Base-by-base conservation (phyloP, 305 asterid species). In the Fraxinus floribunda region DNA sequence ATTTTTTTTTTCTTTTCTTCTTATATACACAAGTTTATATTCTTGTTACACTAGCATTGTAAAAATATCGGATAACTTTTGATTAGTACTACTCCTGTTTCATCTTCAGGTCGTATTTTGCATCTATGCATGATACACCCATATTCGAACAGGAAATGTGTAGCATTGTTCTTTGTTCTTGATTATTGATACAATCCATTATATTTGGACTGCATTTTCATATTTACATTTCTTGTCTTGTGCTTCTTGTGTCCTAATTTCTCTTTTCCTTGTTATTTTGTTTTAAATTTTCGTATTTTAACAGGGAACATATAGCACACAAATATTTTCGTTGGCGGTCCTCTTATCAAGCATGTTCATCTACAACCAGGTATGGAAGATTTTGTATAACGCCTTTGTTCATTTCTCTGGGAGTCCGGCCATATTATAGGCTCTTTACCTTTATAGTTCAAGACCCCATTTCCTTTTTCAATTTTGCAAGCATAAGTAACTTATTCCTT, bases 301-400 rank as follows among this genome's bases (percentile, higher is more conserved):
- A 87, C 98, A 96, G 98, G 99, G 99, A 88, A 93, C 97, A 52
- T 96, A 96, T 68, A 96, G 99, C 89, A 92, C 94, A 10, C 99
- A 96, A 83, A 94, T 95, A 0, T 95, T 95, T 82, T 95, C 99
- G 41, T 83, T 95, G 91, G 99, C 99, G 15, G 98, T 95, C 72
- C 98, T 95, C 82, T 82, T 95, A 82, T 95, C 99, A 15, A 95
- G 98, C 92, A 93, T 95, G 99, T 95, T 95, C 83, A 78, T 95
- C 55, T 95, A 93, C 89, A 96, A 96, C 84, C 99, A 96, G 98
- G 98, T 94, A 80, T 81, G 85, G 84, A 39, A 60, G n/a, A 20
- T 74, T 46, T 82, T 71, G 18, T 64, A 34, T 3, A 20, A 39
- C 24, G 39, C 70, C 20, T 41, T 77, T 3, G 7, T 55, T 80